A percentile compares a stretch with the other conserved stretches of the same genome.
These are phyloP conservation scores for Myxozyma neglecta DNA, from an alignment of 805 yeast species.

Conservation along the genomic window DNA sequence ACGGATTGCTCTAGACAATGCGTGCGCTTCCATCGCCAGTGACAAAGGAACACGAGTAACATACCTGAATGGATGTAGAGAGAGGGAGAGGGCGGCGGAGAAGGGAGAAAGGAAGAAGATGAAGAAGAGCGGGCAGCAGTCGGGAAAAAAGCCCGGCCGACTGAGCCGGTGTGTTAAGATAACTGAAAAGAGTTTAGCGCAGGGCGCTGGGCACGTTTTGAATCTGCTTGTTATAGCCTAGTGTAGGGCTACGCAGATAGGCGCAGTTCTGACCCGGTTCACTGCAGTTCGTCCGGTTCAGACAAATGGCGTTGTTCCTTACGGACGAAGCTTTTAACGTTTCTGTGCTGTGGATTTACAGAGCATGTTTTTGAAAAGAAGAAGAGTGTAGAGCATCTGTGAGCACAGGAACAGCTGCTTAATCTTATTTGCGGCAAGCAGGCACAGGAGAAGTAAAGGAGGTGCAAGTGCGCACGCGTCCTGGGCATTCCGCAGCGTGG, in stretches of 20 bases:
- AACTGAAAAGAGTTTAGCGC: not conserved
- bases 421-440: no score
- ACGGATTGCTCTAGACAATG: no score
- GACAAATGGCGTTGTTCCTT: no score
- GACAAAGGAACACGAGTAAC: not conserved
- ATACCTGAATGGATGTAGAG: not conserved
- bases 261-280: not conserved
- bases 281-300: not conserved
- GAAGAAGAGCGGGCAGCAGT: not conserved
- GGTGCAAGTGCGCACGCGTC: no score
- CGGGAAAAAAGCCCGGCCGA: not conserved
- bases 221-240: not conserved
- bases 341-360: no score
- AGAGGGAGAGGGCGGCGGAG: slow-evolving; percentile 11
- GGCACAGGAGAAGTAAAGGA: no score
- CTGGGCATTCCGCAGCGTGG: no score
- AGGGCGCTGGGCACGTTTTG: not conserved
- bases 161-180: not conserved
- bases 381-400: no score
- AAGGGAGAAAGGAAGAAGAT: not conserved
- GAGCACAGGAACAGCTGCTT: no score
- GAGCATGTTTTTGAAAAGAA: no score
- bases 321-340: no score
- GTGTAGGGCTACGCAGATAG: not conserved
- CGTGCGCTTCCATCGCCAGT: not conserved